Percentiles rank a stretch among this genome's conserved stretches.
These are phyloP conservation scores for Barbatosphaeria neglecta DNA, from an alignment of 495 filamentous ascomycete species.

Conservation along the genomic window DNA sequence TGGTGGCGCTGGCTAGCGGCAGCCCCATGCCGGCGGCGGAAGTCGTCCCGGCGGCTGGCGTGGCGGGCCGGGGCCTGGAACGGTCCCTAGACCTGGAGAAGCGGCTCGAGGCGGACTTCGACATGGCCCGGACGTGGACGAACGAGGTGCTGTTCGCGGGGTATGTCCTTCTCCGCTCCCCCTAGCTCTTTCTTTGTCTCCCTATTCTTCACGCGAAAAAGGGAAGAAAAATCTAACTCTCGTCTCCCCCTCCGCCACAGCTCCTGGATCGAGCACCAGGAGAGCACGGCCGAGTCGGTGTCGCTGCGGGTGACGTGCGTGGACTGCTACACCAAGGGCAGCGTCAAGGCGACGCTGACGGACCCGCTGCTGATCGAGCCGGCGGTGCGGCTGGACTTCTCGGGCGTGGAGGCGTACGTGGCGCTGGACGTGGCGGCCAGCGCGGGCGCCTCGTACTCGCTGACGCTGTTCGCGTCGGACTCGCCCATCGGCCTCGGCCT, in stretches of 20 bases:
- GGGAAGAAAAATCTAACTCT: too few relatives aligned
- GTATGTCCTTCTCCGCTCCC: conserved; percentile 2
- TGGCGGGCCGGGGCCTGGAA: conserved; percentile 3
- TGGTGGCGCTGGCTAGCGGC: not conserved
- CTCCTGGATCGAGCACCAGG: conserved; percentile 2
- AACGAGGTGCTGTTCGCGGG: conserved; percentile 13
- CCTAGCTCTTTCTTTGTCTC: not conserved
- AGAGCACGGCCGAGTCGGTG: conserved; percentile 4
- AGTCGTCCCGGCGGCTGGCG: not conserved
- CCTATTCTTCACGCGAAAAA: not conserved
- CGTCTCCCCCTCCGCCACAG: too few relatives aligned
- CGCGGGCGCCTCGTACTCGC: conserved; percentile 20
- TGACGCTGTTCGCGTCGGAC: conserved; percentile 22
- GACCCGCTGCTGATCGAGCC: conserved; percentile 18
- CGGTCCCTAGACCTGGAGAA: conserved; percentile 10
- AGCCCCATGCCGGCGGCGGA: conserved; percentile 2
- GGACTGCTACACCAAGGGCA: conserved; percentile 23
- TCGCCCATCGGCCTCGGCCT: conserved; percentile 17
- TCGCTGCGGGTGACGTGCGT: conserved; percentile 14
- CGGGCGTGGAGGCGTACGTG: conserved; percentile 22
- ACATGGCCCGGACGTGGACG: conserved; percentile 6
- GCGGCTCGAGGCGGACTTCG: conserved; percentile 11
- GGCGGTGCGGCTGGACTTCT: conserved; percentile 15
- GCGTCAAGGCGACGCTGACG: conserved; percentile 19
- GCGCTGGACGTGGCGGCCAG: conserved; percentile 19